These are phyloP conservation scores for Proteromonas lacertae DNA, from an alignment of 352 stramenopile species.

Conservation along the genomic window DNA sequence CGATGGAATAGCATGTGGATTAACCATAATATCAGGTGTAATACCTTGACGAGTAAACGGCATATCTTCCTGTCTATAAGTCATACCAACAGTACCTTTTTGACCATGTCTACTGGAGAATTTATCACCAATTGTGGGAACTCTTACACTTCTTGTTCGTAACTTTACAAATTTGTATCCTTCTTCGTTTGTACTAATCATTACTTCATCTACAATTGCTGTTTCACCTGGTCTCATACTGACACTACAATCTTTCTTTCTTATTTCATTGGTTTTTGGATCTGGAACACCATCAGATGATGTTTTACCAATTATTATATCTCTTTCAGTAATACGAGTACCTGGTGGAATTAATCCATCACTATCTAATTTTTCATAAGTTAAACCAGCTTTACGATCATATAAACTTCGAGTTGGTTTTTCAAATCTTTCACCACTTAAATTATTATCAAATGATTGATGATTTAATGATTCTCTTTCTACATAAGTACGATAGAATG, in stretches of 20 bases:
- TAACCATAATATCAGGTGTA: conserved; percentile 97
- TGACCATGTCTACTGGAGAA: conserved; percentile 70
- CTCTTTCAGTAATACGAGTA: conserved; percentile 73
- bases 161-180: conserved; percentile 66
- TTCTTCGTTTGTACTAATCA: conserved; percentile 85
- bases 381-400: conserved; percentile 60
- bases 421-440: neutral
- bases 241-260: conserved; percentile 66
- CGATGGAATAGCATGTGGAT: conserved; percentile 96
- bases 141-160: conserved; percentile 81
- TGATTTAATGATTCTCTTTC: conserved; percentile 38
- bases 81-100: conserved; percentile 95
- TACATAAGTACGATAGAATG: conserved; percentile 92
- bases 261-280: conserved; percentile 6
- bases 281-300: conserved; percentile 30
- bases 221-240: conserved; percentile 84
- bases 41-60: conserved; percentile 95
- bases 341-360: conserved; percentile 81
- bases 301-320: conserved; percentile 97
- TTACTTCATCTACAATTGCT: conserved; percentile 90
- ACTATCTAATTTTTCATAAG: conserved; percentile 91
- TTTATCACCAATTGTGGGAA: conserved; percentile 95
- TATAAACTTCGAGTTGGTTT: conserved; percentile 10
- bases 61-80: conserved; percentile 97
- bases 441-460: neutral